Percentiles rank a stretch among this genome's conserved stretches.
Evolutionary conservation across 306 rosid genomes (phyloP).

Genomic region (Cyclanthera cordifolia): DNA sequence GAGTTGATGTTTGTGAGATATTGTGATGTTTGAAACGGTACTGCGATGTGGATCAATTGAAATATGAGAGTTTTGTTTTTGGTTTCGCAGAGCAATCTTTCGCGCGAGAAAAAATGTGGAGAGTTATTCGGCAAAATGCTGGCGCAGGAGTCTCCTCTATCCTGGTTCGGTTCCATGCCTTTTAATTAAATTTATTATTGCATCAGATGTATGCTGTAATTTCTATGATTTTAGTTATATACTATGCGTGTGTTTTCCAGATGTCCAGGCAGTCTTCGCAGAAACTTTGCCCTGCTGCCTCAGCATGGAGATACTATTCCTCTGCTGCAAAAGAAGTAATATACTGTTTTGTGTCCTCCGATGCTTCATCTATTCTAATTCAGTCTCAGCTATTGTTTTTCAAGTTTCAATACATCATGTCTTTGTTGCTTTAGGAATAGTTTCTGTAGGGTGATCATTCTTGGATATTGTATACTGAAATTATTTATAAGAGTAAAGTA

Average conservation of each 20-base stretch:
- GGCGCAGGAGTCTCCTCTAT: slow-evolving; percentile 32
- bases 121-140: slow-evolving; percentile 44
- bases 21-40: slow-evolving; percentile 2
- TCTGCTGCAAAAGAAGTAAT: slow-evolving; percentile 64
- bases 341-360: neutral
- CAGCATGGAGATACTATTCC: slow-evolving; percentile 48
- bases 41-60: neutral
- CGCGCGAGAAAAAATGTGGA: slow-evolving; percentile 39
- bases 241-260: neutral
- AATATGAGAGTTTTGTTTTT: neutral
- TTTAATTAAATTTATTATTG: neutral
- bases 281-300: slow-evolving; percentile 44
- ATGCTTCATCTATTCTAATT: neutral
- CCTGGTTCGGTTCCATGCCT: slow-evolving; percentile 18
- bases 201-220: neutral
- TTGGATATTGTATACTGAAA: too few relatives aligned
- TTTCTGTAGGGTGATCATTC: too few relatives aligned
- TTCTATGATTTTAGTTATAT: neutral
- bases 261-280: slow-evolving; percentile 28
- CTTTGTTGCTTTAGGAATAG: neutral
- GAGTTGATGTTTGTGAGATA: neutral
- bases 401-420: neutral
- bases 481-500: too few relatives aligned
- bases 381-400: neutral
- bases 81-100: slow-evolving; percentile 4